These are phyloP conservation scores for Inga oerstediana DNA, from an alignment of 306 rosid species.

Conservation along the genomic window DNA sequence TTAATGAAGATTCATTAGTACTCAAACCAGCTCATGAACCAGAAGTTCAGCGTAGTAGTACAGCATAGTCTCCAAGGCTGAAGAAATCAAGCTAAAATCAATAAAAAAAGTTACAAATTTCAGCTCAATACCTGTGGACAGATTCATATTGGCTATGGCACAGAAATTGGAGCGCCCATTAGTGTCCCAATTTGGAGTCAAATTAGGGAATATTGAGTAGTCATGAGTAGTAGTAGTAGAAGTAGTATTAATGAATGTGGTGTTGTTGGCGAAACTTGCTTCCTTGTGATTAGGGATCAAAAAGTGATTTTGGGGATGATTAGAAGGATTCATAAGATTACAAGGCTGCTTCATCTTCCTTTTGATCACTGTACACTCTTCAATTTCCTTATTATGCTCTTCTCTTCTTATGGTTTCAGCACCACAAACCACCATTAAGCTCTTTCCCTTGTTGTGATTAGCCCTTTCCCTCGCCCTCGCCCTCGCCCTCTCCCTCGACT, in stretches of 20 bases:
- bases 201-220: constrained; percentile 50
- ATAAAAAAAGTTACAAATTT: neutral
- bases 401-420: constrained; percentile 24
- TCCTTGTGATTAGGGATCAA: constrained; percentile 50
- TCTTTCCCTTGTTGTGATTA: constrained; percentile 54
- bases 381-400: constrained; percentile 38
- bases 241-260: neutral
- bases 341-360: constrained; percentile 52
- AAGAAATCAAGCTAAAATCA: neutral
- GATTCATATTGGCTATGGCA: constrained; percentile 54
- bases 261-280: constrained; percentile 38
- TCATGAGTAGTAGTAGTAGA: neutral
- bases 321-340: constrained; percentile 20
- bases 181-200: constrained; percentile 69
- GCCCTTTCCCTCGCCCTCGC: constrained; percentile 91
- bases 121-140: constrained; percentile 41
- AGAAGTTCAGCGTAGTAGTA: neutral
- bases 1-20: neutral
- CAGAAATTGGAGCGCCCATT: constrained; percentile 44
- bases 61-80: neutral
- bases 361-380: constrained; percentile 53
- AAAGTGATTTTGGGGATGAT: constrained; percentile 37
- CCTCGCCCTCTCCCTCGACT: constrained; percentile 78
- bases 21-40: neutral
- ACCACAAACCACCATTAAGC: neutral